Percentiles rank a stretch among this genome's conserved stretches.
Conservation (phyloP, 108 stramenopile species). For the Skeletonema potamos region DNA sequence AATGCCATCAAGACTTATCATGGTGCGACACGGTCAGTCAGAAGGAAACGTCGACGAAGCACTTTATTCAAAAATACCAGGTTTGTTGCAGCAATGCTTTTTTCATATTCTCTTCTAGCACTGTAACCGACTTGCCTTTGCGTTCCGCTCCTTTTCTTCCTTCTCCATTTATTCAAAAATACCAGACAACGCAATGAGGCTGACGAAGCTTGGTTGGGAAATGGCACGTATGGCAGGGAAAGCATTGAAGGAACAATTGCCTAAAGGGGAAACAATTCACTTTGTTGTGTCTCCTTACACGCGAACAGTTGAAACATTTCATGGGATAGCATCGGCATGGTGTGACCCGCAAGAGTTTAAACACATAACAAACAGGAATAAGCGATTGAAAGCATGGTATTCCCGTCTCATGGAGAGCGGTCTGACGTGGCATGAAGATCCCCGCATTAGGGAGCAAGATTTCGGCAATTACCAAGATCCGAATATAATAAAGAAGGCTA, state of each 20-base stretch:
- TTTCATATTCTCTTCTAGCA: no score
- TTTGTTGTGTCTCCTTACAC: slow-evolving; percentile 86
- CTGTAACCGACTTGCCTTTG: no score
- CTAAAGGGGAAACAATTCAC: slow-evolving; percentile 64
- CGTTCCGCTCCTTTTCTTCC: no score
- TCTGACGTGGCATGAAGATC: slow-evolving; percentile 86
- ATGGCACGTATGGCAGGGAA: slow-evolving; percentile 72
- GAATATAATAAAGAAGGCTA: slow-evolving; percentile 58
- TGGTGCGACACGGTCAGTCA: slow-evolving; percentile 85
- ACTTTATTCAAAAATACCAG: slow-evolving; percentile 67
- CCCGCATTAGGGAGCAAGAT: slow-evolving; percentile 89
- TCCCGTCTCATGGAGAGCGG: slow-evolving; percentile 65
- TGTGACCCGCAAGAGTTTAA: slow-evolving; percentile 76
- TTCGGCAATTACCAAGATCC: slow-evolving; percentile 71
- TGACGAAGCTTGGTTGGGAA: slow-evolving; percentile 83
- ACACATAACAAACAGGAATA: slow-evolving; percentile 47
- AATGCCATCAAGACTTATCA: slow-evolving; percentile 79
- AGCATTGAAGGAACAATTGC: slow-evolving; percentile 56
- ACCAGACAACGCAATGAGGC: slow-evolving; percentile 83
- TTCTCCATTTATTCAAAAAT: slow-evolving; percentile 65
- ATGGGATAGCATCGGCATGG: slow-evolving; percentile 85
- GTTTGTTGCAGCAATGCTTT: no score
- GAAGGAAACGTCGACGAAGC: slow-evolving; percentile 81
- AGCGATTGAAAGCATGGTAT: slow-evolving; percentile 79
- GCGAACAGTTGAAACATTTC: slow-evolving; percentile 89